Percentiles rank a stretch among this genome's conserved stretches.
These are phyloP conservation scores for Epichloe sibirici DNA, from an alignment of 2,329 filamentous ascomycete species.

Conservation along the genomic window DNA sequence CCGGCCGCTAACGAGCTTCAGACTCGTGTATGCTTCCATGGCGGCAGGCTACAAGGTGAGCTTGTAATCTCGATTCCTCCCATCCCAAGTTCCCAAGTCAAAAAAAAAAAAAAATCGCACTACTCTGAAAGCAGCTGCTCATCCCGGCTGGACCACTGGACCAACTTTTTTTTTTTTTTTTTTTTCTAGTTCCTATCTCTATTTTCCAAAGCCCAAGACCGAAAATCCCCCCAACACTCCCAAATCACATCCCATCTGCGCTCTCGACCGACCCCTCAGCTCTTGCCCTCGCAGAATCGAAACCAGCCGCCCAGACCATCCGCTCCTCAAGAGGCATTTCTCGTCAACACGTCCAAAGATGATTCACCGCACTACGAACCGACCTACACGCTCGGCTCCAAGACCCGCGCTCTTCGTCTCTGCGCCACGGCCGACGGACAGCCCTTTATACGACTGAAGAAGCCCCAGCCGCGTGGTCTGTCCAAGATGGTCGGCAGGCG, in stretches of 20 bases:
- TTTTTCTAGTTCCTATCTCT: slow-evolving; percentile 25
- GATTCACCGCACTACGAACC: slow-evolving; percentile 35
- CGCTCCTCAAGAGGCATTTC: slow-evolving; percentile 15
- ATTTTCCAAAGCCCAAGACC: slow-evolving; percentile 24
- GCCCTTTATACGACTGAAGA: slow-evolving; percentile 54
- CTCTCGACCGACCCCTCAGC: slow-evolving; percentile 11
- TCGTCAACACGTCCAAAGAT: slow-evolving; percentile 21
- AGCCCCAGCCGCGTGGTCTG: slow-evolving; percentile 50
- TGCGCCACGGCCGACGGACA: slow-evolving; percentile 38
- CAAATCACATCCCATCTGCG: slow-evolving; percentile 30
- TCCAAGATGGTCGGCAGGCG: slow-evolving; percentile 45
- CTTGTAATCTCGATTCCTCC: neutral
- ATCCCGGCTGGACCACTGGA: neutral
- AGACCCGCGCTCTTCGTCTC: slow-evolving; percentile 41
- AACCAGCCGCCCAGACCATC: slow-evolving; percentile 7
- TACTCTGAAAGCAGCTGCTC: neutral
- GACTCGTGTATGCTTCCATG: slow-evolving; percentile 50
- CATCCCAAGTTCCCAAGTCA: neutral
- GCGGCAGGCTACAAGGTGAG: slow-evolving; percentile 54
- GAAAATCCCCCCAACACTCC: slow-evolving; percentile 27
- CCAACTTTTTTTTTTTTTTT: neutral
- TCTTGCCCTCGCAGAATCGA: slow-evolving; percentile 9
- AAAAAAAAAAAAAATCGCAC: no score
- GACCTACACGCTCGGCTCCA: slow-evolving; percentile 26
- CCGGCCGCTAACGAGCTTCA: slow-evolving; percentile 41